Evolutionary conservation across 2,329 filamentous ascomycete genomes (phyloP).

Genomic region (Clarireedia homoeocarpa): DNA sequence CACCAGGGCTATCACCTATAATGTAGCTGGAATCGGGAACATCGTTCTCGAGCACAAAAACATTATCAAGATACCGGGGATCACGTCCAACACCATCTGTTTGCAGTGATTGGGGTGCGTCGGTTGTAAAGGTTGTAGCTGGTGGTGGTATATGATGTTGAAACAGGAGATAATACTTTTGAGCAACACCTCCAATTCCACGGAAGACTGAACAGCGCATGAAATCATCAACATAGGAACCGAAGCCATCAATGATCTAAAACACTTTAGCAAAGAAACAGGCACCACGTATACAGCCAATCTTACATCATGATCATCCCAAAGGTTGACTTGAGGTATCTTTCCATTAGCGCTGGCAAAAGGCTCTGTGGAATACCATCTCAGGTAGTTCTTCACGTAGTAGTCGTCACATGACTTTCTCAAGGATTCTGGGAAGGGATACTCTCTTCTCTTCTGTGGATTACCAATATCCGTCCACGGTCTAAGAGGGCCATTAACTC

Average conservation of each 20-base stretch:
- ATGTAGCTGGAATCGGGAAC: constrained; percentile 58
- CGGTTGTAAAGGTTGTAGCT: constrained; percentile 75
- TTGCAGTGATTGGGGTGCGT: constrained; percentile 43
- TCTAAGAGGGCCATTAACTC: constrained; percentile 74
- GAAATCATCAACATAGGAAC: constrained; percentile 88
- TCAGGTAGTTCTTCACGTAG: constrained; percentile 83
- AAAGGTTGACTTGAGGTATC: constrained; percentile 94
- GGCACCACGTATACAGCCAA: background rate
- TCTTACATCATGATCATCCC: constrained; percentile 84
- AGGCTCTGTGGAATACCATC: constrained; percentile 71
- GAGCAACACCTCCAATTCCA: constrained; percentile 83
- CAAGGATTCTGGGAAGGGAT: constrained; percentile 69
- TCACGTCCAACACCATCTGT: constrained; percentile 53
- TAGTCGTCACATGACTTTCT: constrained; percentile 81
- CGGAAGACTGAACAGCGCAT: constrained; percentile 90
- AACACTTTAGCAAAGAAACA: constrained; percentile 15
- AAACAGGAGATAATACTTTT: constrained; percentile 98
- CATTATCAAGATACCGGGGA: constrained; percentile 63
- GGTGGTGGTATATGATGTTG: constrained; percentile 90
- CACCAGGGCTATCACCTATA: constrained; percentile 53
- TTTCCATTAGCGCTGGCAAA: constrained; percentile 83
- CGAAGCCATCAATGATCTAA: constrained; percentile 77
- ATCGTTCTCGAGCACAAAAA: constrained; percentile 58
- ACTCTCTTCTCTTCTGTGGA: constrained; percentile 70
- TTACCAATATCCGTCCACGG: constrained; percentile 80